Base-by-base conservation (phyloP, 108 stramenopile genomes). In the Stephanodiscus minutulus region DNA sequence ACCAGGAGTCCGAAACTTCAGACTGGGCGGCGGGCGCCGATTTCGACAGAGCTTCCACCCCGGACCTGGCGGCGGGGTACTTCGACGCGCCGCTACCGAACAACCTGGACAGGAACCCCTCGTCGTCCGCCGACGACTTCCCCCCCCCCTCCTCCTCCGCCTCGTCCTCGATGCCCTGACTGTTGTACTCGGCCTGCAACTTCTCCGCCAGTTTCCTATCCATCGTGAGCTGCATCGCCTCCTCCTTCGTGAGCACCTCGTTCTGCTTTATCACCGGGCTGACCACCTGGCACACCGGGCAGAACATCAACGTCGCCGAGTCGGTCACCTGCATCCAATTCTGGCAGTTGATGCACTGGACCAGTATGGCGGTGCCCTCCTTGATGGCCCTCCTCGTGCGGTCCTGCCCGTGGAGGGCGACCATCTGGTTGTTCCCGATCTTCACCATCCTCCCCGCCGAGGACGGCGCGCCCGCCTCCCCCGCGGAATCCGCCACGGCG, bases 301-400 rank as follows among this genome's bases (percentile, higher is more conserved):
- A 93, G 53, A 87, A 88, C 91, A 93, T 90, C 7, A 93, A 59
- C 0, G 86, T 83, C 20, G 91, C 91, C 36, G 72, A 73, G 35
- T 74, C 83, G 1, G 88, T 88, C 0, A 93, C 87, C 68, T 93
- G 91, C 91, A 93, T 93, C 89, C 86, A 87, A 81, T 88, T 87
- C 44, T 88, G 69, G 64, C 91, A 93, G 58, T 79, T 81, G 43
- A 90, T 71, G 48, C 91, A 93, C 59, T 90, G 86, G 0, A 90
- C 86, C 28, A 93, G 53, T 10, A 87, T 59, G 8, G 89, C 89
- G 10, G 82, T 89, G 8, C 91, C 91, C 21, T 87, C 83, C 47
- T 83, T 67, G 43, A 93, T 90, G 12, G 91, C 91, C 55, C 82
- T 60, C 58, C 81, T 81, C 8, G 89, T 93, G 27, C 77, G 62